Conservation (phyloP, 1,284 basidiomycete genomes). For the Tylopilus sp. region DNA sequence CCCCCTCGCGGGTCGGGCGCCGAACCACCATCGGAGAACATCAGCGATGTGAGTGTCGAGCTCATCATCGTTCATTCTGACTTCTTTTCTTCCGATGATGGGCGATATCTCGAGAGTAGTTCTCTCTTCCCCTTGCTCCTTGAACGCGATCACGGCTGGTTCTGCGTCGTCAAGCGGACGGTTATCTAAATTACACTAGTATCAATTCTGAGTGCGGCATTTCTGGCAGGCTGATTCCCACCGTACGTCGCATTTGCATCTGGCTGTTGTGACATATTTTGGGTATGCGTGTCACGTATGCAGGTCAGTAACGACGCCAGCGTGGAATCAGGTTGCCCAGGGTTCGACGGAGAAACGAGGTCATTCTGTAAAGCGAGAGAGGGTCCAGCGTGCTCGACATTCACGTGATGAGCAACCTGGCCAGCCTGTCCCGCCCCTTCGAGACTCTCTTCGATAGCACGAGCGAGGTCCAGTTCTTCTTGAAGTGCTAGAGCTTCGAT, state of each 20-base stretch:
- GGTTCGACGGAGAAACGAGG: conserved; percentile 8
- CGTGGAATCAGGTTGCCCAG: conserved; percentile 6
- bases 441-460: conserved; percentile 73
- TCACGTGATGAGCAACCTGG: conserved; percentile 9
- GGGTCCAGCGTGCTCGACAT: conserved; percentile 10
- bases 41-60: conserved; percentile 57
- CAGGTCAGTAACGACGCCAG: conserved; percentile 18
- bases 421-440: conserved; percentile 33
- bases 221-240: conserved; percentile 2
- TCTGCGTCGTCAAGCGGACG: neutral
- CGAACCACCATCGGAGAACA: conserved; percentile 74
- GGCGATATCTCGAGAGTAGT: conserved; percentile 28
- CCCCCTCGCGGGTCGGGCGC: conserved; percentile 60
- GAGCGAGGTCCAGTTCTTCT: conserved; percentile 53
- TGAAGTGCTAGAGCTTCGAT: conserved; percentile 23
- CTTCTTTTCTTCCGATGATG: conserved; percentile 67
- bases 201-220: conserved; percentile 1
- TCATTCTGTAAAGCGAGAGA: conserved; percentile 12
- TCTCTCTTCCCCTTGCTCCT: conserved; percentile 3
- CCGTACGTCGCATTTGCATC: conserved; percentile 3
- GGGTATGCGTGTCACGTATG: conserved; percentile 7
- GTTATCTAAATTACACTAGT: conserved; percentile 6
- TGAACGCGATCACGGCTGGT: neutral
- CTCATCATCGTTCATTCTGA: conserved; percentile 52
- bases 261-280: neutral